phyloP scores from a whole-genome alignment of 1,139 yeast species.

The Blastobotrys serpentis region DNA sequence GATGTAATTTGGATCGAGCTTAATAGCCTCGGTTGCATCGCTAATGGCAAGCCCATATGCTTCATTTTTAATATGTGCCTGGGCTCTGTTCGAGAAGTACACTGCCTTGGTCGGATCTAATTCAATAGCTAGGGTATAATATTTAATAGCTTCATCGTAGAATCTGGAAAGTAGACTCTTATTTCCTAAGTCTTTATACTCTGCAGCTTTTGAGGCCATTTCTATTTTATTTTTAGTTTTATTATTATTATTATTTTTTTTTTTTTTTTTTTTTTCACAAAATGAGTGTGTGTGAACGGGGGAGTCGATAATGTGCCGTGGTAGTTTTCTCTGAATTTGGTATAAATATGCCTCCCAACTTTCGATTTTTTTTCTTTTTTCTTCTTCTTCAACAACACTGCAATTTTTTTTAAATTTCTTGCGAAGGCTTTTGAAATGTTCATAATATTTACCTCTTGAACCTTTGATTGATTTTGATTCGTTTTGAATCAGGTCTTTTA shows the following conservation, averaged over 20 bases:
- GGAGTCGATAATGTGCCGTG: too few species aligned
- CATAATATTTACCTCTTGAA: background rate
- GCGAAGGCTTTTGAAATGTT: background rate
- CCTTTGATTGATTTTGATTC: slow-evolving; percentile 5
- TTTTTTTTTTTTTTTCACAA: background rate
- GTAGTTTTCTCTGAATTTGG: too few species aligned
- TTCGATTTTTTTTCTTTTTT: too few species aligned
- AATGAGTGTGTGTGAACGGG: too few species aligned
- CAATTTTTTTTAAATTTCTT: too few species aligned
- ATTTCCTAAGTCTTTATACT: slow-evolving; percentile 69
- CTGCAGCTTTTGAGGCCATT: slow-evolving; percentile 26
- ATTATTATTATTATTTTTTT: background rate
- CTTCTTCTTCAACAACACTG: too few species aligned
- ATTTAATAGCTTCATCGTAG: slow-evolving; percentile 63
- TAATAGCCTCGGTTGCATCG: slow-evolving; percentile 74
- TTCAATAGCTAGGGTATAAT: slow-evolving; percentile 76
- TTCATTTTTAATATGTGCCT: slow-evolving; percentile 81
- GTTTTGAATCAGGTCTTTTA: slow-evolving; percentile 9
- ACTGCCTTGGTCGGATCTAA: slow-evolving; percentile 66
- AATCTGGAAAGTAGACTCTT: slow-evolving; percentile 60
- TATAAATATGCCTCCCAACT: too few species aligned
- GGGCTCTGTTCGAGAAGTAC: slow-evolving; percentile 84
- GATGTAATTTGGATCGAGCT: slow-evolving; percentile 61
- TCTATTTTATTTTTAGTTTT: background rate
- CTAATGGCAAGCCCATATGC: slow-evolving; percentile 79